Conservation (phyloP, 208 protist genomes). For the Trypanosomatidae sp. region DNA sequence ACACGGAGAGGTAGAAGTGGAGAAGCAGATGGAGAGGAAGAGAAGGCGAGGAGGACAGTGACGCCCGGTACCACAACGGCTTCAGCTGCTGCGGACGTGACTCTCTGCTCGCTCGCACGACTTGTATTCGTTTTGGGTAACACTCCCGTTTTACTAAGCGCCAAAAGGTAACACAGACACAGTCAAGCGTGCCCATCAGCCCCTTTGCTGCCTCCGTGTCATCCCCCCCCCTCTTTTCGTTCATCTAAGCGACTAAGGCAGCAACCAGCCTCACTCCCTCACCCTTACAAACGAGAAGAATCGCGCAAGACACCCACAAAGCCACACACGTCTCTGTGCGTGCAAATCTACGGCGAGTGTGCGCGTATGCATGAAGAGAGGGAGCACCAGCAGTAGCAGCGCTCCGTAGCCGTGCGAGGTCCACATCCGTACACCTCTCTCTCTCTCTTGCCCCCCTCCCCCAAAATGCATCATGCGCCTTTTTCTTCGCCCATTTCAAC, state of each 20-base stretch:
- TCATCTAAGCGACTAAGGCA: conserved; percentile 4
- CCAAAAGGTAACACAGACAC: no score
- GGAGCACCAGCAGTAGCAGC: background rate
- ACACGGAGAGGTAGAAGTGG: background rate
- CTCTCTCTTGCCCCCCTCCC: background rate
- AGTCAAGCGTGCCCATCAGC: no score
- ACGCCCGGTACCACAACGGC: background rate
- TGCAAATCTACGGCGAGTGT: background rate
- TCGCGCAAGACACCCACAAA: background rate
- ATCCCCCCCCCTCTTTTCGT: background rate
- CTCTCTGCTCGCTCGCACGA: background rate
- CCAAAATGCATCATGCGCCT: background rate
- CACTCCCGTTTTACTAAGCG: no score
- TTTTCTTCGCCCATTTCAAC: background rate
- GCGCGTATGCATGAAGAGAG: background rate
- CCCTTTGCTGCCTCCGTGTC: background rate
- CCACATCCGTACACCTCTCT: background rate
- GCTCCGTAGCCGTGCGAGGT: background rate
- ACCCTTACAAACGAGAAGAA: background rate
- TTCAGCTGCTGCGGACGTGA: background rate
- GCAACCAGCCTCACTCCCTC: no score
- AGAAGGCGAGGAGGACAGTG: background rate
- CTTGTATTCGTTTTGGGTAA: background rate
- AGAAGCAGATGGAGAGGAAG: background rate
- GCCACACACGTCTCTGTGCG: background rate